A percentile compares a stretch with the other conserved stretches of the same genome.
Conservation (phyloP, 163 green algal genomes). For the Chlorella variabilis region DNA sequence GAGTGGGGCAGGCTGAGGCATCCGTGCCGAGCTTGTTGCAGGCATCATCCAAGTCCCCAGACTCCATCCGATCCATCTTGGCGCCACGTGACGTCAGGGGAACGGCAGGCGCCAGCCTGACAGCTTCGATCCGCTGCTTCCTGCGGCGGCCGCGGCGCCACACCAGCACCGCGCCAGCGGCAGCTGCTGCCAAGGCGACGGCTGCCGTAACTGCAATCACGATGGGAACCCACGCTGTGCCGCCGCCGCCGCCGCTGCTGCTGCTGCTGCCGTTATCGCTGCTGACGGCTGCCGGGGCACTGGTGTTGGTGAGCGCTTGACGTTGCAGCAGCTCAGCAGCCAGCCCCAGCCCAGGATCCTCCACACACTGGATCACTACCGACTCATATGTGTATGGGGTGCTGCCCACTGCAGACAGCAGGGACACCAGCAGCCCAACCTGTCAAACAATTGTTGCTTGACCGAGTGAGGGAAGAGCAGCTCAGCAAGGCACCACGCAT, state of each 20-base stretch:
- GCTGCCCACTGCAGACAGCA: conserved; percentile 8
- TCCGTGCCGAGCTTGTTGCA: neutral
- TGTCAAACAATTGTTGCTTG: no score
- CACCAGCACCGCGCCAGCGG: neutral
- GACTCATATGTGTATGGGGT: neutral
- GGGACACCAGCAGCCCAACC: neutral
- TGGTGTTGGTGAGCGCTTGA: neutral
- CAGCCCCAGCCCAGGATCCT: neutral
- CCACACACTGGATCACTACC: neutral
- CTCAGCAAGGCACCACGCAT: neutral
- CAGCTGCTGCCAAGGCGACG: neutral
- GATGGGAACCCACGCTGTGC: neutral
- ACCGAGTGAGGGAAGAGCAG: no score
- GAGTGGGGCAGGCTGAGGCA: no score
- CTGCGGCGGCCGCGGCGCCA: neutral
- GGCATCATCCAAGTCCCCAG: neutral
- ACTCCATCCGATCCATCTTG: neutral
- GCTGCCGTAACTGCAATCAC: neutral
- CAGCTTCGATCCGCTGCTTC: neutral
- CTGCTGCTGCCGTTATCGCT: no score
- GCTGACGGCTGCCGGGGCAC: no score
- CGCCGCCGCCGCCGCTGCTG: neutral
- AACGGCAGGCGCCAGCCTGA: neutral
- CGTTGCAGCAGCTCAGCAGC: neutral
- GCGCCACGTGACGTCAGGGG: neutral